These are phyloP conservation scores for Zanthoxylum bungeanum DNA, from an alignment of 345 rosid species.

Conservation along the genomic window DNA sequence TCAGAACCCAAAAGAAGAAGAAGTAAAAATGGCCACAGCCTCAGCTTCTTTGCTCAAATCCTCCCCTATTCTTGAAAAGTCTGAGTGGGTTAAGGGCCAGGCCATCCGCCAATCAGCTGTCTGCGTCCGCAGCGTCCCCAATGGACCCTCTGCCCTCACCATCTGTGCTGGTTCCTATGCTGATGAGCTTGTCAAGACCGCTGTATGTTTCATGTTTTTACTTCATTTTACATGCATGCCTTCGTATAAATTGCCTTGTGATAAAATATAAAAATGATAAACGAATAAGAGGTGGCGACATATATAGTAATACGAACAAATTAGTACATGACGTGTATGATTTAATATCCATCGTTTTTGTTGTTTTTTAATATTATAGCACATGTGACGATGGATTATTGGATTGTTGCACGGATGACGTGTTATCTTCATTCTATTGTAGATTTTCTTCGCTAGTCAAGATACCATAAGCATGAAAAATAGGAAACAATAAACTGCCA, in stretches of 20 bases:
- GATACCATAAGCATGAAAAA: neutral
- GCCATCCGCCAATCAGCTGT: slow-evolving; percentile 58
- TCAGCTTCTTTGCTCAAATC: slow-evolving; percentile 70
- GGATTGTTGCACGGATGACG: too few species aligned
- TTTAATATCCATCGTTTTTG: too few species aligned
- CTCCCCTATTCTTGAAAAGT: slow-evolving; percentile 75
- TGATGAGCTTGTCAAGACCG: slow-evolving; percentile 95
- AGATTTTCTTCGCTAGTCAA: too few species aligned
- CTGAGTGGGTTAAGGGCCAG: slow-evolving; percentile 79
- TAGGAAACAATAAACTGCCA: neutral
- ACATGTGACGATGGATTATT: too few species aligned
- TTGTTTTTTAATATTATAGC: too few species aligned
- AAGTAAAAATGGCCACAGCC: slow-evolving; percentile 72
- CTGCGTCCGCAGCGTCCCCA: slow-evolving; percentile 43
- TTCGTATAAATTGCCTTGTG: neutral
- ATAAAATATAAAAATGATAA: neutral
- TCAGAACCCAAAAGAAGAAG: neutral
- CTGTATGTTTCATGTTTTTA: slow-evolving; percentile 43
- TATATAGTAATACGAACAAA: too few species aligned
- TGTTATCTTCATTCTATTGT: too few species aligned
- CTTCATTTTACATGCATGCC: neutral
- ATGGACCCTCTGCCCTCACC: slow-evolving; percentile 42
- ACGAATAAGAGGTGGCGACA: too few species aligned
- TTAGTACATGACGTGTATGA: too few species aligned
- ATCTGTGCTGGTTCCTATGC: slow-evolving; percentile 81